Evolutionary conservation across 768 basidiomycete genomes (phyloP).

Genomic region (Cystobasidium tubakii): DNA sequence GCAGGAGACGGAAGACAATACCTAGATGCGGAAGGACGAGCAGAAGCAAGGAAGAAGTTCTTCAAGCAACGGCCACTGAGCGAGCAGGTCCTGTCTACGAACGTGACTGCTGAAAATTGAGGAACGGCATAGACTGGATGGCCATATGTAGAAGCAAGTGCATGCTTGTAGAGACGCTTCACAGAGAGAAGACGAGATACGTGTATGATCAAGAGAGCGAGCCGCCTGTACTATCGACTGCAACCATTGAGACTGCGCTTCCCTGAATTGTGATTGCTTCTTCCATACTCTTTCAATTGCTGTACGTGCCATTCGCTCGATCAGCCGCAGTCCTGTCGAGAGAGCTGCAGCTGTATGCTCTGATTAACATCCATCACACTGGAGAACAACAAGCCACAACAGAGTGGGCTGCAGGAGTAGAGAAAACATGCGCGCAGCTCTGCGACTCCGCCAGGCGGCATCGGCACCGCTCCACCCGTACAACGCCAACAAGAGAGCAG

Average conservation of each 20-base stretch:
- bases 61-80: slow-evolving; percentile 63
- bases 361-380: too few species aligned
- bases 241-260: background rate
- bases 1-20: slow-evolving; percentile 51
- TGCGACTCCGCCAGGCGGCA: slow-evolving; percentile 13
- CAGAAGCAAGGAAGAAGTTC: slow-evolving; percentile 70
- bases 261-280: background rate
- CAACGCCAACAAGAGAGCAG: slow-evolving; percentile 4
- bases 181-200: background rate
- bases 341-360: too few species aligned
- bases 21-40: slow-evolving; percentile 51
- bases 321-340: too few species aligned
- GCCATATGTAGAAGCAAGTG: too few species aligned
- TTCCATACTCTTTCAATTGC: background rate
- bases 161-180: slow-evolving; percentile 12
- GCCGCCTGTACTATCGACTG: background rate
- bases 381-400: too few species aligned
- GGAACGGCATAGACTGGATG: background rate
- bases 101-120: background rate
- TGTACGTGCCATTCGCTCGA: slow-evolving; percentile 6
- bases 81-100: slow-evolving; percentile 16
- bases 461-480: slow-evolving; percentile 23
- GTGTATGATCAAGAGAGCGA: background rate
- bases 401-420: too few species aligned
- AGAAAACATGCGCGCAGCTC: slow-evolving; percentile 31